These are phyloP conservation scores for Zizania palustris DNA, from an alignment of 202 grass and related monocot species.

Conservation along the genomic window DNA sequence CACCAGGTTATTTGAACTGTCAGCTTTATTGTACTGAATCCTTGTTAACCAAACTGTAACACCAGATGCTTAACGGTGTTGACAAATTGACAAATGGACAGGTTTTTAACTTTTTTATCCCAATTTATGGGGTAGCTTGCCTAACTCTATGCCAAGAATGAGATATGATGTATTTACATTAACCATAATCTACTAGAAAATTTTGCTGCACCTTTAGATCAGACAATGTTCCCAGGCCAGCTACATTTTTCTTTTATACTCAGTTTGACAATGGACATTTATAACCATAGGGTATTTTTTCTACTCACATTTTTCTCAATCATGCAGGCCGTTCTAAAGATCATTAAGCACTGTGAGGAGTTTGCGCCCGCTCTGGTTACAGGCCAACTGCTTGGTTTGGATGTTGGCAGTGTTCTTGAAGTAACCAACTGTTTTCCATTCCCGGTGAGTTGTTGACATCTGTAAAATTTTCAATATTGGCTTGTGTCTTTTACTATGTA, in stretches of 20 bases:
- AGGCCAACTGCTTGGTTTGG: conserved; percentile 95
- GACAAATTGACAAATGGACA: neutral
- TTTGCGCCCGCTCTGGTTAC: conserved; percentile 93
- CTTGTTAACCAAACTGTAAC: conserved; percentile 7
- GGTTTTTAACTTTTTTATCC: neutral
- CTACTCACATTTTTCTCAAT: conserved; percentile 27
- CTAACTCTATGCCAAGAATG: neutral
- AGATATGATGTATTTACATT: neutral
- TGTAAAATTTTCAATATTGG: neutral
- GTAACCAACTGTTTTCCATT: conserved; percentile 99
- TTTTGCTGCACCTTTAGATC: neutral
- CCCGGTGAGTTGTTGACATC: conserved; percentile 56
- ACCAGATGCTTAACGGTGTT: neutral
- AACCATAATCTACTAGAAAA: neutral
- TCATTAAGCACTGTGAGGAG: conserved; percentile 97
- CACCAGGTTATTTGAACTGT: neutral
- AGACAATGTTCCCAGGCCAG: neutral
- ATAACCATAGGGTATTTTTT: too few species aligned
- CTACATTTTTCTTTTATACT: neutral
- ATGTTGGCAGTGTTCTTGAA: conserved; percentile 96
- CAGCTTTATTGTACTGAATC: neutral
- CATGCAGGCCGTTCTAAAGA: conserved; percentile 77
- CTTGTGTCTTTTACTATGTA: neutral
- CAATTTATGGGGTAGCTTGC: neutral
- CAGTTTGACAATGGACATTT: conserved; percentile 12